Evolutionary conservation across 768 basidiomycete species (phyloP), one percentile per base, ranked within the genome.

Genomic region (Suillus tomentosus): DNA sequence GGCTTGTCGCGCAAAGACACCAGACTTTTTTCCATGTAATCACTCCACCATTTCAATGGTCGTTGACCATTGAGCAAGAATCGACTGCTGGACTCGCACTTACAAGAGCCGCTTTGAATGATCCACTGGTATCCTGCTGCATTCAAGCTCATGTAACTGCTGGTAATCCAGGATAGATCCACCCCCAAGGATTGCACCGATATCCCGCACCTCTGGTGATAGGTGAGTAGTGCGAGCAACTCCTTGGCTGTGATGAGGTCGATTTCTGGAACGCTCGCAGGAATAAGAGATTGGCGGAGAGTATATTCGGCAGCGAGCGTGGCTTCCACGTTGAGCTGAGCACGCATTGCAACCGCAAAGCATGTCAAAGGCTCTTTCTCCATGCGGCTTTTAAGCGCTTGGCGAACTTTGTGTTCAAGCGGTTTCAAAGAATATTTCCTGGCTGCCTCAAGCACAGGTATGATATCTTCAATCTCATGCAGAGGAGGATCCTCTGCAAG

Each of bases 271-370:
- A 66, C 50, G 24, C 67, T 62, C 11, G 54, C 60, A n/a, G 68
- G 62, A 22, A 63, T 63, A 36, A 75, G 53, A 17, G 74, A 64
- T 40, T 68, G 51, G 31, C 65, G 53, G 58, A 77, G 66, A 24
- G 73, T 70, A 42, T 63, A 61, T 31, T 61, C 57, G 19, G 73
- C 72, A 36, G 75, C 75, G 11, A 67, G 62, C 37, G 62, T 59
- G 1, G 71, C 71, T 59, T 72, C 67, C 1, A 63, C 58, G 31
- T 65, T 51, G 9, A 73, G 62, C 22, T 67, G 47, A 40, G 70
- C 72, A 15, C 66, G 68, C 50, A 69, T 61, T 19, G 73, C 71
- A 22, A 77, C 64, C 17, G 76, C 74, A 60, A 70, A 77, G 6
- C 68, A 65, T 10, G 66, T 66, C 27, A 75, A 27, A 5, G 76